Conservation (phyloP, 75 land plant genomes). For the Cupressus sempervirens region DNA sequence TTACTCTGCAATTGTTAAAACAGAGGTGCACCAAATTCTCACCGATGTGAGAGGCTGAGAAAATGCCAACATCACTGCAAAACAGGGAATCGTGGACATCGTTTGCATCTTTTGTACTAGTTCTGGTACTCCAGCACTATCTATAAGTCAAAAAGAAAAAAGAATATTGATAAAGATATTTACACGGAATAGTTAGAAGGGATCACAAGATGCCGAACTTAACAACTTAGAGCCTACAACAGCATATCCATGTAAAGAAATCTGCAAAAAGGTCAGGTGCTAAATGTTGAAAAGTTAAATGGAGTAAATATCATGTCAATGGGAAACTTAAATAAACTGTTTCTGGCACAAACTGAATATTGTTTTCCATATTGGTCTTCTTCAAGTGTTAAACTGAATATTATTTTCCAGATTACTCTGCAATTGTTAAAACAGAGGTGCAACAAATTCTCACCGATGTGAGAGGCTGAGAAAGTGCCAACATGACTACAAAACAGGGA, state of each 20-base stretch:
- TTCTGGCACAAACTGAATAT: not conserved
- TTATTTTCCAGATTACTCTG: not conserved
- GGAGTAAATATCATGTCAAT: not conserved
- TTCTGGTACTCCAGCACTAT: too few relatives aligned
- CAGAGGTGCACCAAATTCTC: slow-evolving; percentile 16
- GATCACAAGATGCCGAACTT: slow-evolving; percentile 68
- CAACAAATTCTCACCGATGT: slow-evolving; percentile 43
- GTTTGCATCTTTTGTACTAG: too few relatives aligned
- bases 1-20: not conserved
- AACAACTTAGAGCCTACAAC: slow-evolving; percentile 58
- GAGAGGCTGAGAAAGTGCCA: slow-evolving; percentile 67
- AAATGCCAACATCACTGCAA: slow-evolving; percentile 82
- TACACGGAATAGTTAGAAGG: too few relatives aligned
- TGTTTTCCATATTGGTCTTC: not conserved
- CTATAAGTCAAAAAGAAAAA: too few relatives aligned
- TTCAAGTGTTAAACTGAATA: not conserved
- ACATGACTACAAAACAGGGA: slow-evolving; percentile 78
- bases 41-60: slow-evolving; percentile 59
- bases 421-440: not conserved
- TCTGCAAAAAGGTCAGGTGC: slow-evolving; percentile 32
- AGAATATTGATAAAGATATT: too few relatives aligned
- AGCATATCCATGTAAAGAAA: slow-evolving; percentile 58
- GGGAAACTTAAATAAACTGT: not conserved
- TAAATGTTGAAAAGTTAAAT: not conserved
- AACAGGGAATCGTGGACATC: slow-evolving; percentile 61